phyloP scores from a whole-genome alignment of 768 basidiomycete species.

The Lentinus brumalis region DNA sequence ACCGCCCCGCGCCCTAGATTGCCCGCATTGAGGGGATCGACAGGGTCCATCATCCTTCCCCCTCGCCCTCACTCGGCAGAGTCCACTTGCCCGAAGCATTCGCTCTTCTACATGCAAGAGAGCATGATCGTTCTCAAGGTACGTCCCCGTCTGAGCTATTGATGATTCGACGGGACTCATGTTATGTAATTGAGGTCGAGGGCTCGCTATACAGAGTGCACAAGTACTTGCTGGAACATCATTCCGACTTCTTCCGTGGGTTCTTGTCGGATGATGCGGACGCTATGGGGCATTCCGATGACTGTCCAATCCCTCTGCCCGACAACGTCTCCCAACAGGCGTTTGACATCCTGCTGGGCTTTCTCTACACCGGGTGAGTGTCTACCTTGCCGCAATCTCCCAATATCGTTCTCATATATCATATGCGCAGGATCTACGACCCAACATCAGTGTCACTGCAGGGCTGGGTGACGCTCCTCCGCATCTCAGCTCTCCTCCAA shows the following conservation, averaged over 20 bases:
- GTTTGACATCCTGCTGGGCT: conserved; percentile 41
- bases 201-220: conserved; percentile 43
- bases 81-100: conserved; percentile 2
- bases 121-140: conserved; percentile 22
- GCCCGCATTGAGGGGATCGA: conserved; percentile 7
- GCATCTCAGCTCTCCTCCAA: conserved; percentile 39
- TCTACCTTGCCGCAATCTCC: background rate
- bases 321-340: conserved; percentile 31
- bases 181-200: conserved; percentile 34
- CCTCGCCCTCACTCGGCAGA: background rate
- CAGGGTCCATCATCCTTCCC: background rate
- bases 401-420: background rate
- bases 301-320: conserved; percentile 36
- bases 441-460: conserved; percentile 22
- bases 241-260: conserved; percentile 39
- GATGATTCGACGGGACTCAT: background rate
- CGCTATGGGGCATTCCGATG: conserved; percentile 31
- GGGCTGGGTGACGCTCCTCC: conserved; percentile 42
- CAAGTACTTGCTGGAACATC: conserved; percentile 38
- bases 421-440: conserved; percentile 18
- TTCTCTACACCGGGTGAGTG: conserved; percentile 42
- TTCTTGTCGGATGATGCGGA: conserved; percentile 31
- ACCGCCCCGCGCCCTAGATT: conserved; percentile 12
- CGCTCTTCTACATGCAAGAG: conserved; percentile 22
- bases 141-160: background rate